Conservation (phyloP, 1,284 basidiomycete species). For the Mrakiaceae sp. region DNA sequence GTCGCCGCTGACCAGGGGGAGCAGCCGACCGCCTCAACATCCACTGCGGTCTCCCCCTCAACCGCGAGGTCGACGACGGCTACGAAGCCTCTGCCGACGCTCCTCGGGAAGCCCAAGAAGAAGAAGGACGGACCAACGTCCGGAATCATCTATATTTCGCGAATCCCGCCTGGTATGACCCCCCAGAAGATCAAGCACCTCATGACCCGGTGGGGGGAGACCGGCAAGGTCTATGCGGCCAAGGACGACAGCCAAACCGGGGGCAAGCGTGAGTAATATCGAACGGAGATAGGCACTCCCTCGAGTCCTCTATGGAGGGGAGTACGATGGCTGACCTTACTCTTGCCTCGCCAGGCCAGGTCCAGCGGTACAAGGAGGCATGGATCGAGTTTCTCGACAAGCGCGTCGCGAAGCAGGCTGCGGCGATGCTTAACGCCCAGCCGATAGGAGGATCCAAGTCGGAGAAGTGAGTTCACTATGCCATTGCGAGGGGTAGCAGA, state of each 20-base stretch:
- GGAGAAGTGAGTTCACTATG: slow-evolving; percentile 26
- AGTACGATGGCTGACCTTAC: neutral
- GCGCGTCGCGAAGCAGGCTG: slow-evolving; percentile 75
- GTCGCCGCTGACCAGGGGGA: too few species aligned
- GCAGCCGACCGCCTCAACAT: too few species aligned
- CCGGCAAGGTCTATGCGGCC: slow-evolving; percentile 77
- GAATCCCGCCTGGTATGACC: slow-evolving; percentile 98
- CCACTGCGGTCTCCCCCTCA: too few species aligned
- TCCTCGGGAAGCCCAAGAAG: neutral
- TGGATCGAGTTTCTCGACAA: slow-evolving; percentile 99
- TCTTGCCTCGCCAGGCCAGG: slow-evolving; percentile 19
- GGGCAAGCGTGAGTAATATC: neutral
- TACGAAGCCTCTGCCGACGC: neutral
- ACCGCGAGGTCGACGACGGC: too few species aligned
- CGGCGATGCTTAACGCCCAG: slow-evolving; percentile 91
- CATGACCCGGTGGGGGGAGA: slow-evolving; percentile 69
- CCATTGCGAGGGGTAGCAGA: neutral
- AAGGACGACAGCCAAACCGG: slow-evolving; percentile 47
- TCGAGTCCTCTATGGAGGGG: too few species aligned
- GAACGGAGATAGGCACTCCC: too few species aligned
- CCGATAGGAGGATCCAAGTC: slow-evolving; percentile 92
- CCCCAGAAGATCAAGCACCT: slow-evolving; percentile 91
- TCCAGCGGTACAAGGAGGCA: slow-evolving; percentile 67
- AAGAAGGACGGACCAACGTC: slow-evolving; percentile 8
- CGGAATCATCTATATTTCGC: slow-evolving; percentile 67